Conservation (phyloP, 163 green algal species). For the Chloromonas sp. region DNA sequence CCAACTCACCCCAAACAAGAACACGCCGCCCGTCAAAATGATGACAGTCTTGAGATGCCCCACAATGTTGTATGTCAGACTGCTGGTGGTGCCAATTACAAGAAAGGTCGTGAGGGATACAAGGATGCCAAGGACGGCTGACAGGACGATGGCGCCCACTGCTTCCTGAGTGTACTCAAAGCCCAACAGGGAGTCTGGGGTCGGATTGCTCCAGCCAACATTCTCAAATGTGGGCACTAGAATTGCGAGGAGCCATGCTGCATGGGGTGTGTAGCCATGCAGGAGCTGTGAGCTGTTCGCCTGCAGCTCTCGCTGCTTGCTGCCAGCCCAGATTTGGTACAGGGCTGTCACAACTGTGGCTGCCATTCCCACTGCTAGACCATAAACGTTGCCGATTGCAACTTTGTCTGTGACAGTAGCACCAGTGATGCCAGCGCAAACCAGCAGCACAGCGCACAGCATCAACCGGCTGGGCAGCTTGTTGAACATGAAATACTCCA, state of each 20-base stretch:
- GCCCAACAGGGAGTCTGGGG: conserved; percentile 3
- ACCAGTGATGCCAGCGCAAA: conserved; percentile 50
- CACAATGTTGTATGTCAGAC: conserved; percentile 86
- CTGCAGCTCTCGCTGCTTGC: conserved; percentile 74
- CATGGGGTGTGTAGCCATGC: conserved; percentile 67
- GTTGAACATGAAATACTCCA: conserved; percentile 35
- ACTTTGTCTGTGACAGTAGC: conserved; percentile 52
- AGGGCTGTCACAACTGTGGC: conserved; percentile 31
- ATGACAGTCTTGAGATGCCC: conserved; percentile 82
- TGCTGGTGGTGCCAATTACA: conserved; percentile 79
- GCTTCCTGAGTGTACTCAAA: conserved; percentile 24
- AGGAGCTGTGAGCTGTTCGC: conserved; percentile 76
- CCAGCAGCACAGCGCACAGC: conserved; percentile 38
- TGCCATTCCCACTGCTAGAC: conserved; percentile 38
- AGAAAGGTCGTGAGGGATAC: conserved; percentile 85
- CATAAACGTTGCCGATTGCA: conserved; percentile 37
- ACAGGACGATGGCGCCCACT: conserved; percentile 52
- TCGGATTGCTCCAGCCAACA: conserved; percentile 13
- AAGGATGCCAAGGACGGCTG: conserved; percentile 69
- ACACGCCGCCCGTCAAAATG: conserved; percentile 71
- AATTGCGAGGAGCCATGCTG: conserved; percentile 47
- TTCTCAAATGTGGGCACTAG: conserved; percentile 61
- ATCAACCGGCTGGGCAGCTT: conserved; percentile 23
- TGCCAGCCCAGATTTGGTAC: conserved; percentile 65
- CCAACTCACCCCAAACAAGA: conserved; percentile 70